Percentiles rank a stretch among this genome's conserved stretches.
phyloP scores from a whole-genome alignment of 202 grass and related monocot genomes.

The Bolboschoenoplectus hybrid region DNA sequence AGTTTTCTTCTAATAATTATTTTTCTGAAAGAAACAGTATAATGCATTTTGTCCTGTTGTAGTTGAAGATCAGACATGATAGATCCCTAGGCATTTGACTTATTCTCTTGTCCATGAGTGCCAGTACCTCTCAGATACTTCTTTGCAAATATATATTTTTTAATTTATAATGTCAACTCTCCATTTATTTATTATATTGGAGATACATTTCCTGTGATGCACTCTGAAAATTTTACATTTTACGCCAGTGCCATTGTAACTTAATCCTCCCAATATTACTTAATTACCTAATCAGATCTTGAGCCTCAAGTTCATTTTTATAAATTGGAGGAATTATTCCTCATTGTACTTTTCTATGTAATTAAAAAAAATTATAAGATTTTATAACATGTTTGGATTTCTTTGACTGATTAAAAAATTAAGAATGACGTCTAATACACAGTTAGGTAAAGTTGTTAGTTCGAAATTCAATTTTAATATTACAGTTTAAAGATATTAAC shows the following conservation, averaged over 20 bases:
- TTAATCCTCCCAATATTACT: not conserved
- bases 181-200: constrained; percentile 2
- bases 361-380: no score
- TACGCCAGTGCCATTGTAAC: not conserved
- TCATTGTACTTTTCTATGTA: no score
- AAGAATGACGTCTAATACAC: not conserved
- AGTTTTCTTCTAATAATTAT: no score
- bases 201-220: not conserved
- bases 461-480: no score
- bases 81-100: constrained; percentile 21
- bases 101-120: not conserved
- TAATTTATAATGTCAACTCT: not conserved
- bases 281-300: not conserved
- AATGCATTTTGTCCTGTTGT: not conserved
- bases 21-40: not conserved
- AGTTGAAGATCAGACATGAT: constrained; percentile 1
- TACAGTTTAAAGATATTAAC: no score
- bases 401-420: not conserved
- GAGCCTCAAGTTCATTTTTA: not conserved
- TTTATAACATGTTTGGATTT: not conserved
- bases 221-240: not conserved
- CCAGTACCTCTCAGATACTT: not conserved
- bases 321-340: not conserved
- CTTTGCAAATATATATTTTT: not conserved
- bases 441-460: not conserved